Evolutionary conservation across 2,329 filamentous ascomycete genomes (phyloP), one percentile per base, ranked within the genome.

Genomic region (Sporothrix euskadiensis): DNA sequence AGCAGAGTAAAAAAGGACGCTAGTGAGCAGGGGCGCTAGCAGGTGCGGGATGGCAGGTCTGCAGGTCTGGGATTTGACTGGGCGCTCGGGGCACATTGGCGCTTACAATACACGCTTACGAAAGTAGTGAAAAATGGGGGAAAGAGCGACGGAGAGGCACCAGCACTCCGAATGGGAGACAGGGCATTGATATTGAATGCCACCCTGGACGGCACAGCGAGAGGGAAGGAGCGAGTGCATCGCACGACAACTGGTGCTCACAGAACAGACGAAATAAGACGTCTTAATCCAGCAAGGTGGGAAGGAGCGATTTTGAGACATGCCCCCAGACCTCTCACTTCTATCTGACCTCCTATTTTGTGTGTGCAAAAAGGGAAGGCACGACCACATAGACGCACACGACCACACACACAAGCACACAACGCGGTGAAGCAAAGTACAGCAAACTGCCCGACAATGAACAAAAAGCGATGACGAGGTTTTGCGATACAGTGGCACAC

Each of bases 71-170:
- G 66, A 66, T 44, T 47, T 49, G 22, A 59, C 69, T 71, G 69
- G 69, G 52, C 39, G 52, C 32, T 41, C 69, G 35, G 54, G 39
- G 39, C 52, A n/a, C 69, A 71, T 71, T 71, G 69, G 69, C 69
- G 69, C 69, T 71, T 71, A 71, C 54, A 70, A 57, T 49, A 49
- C 63, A 49, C 41, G 41, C n/a, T 65, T 22, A 35, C 35, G 35
- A 8, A 8, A 3, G 35, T 2, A 35, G 59, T 65, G 59, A 22
- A 41, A 63, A 49, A 39, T n/a, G 26, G 49, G 63, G 30, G 35
- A 47, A 49, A 49, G 41, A n/a, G 30, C 47, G 49, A 54, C 47
- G 39, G 49, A 8, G 32, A 56, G 14, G 22, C 52, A 56, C 26
- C 22, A 56, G 22, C 26, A 56, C 14, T 41, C 32, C 26, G 19